These are phyloP conservation scores for Avena sativa DNA, from an alignment of 176 grass and related monocot species.

Conservation along the genomic window DNA sequence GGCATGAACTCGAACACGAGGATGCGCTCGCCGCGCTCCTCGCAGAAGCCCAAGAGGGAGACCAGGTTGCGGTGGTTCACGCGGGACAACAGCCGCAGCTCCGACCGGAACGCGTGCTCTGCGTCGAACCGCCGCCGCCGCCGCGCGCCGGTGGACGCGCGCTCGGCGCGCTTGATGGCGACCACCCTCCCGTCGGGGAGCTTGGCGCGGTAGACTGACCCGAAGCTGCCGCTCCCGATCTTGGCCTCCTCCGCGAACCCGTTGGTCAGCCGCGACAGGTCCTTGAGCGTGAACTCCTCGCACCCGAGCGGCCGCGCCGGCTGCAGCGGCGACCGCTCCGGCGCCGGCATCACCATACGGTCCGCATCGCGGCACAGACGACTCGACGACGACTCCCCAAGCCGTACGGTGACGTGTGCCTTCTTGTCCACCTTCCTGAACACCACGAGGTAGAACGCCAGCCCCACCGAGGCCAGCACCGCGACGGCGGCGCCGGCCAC, in stretches of 20 bases:
- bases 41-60: constrained; percentile 77
- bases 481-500: constrained; percentile 12
- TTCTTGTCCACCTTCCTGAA: constrained; percentile 31
- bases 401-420: constrained; percentile 25
- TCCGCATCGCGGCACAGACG: constrained; percentile 29
- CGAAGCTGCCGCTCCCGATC: constrained; percentile 88
- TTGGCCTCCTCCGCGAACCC: constrained; percentile 61
- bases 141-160: background rate
- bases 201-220: constrained; percentile 74
- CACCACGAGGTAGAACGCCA: constrained; percentile 29
- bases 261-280: constrained; percentile 55
- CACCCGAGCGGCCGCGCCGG: constrained; percentile 48
- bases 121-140: constrained; percentile 40
- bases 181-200: constrained; percentile 69
- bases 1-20: constrained; percentile 87
- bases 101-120: constrained; percentile 78
- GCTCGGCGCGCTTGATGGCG: constrained; percentile 77
- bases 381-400: constrained; percentile 35
- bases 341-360: constrained; percentile 28
- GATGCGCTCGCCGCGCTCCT: constrained; percentile 75
- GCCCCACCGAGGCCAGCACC: constrained; percentile 20
- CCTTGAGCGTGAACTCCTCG: constrained; percentile 67
- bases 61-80: constrained; percentile 91
- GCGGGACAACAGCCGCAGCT: constrained; percentile 73
- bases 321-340: background rate